These are phyloP conservation scores for Phytophthora hybrid DNA, from an alignment of 352 stramenopile genomes.

Conservation along the genomic window DNA sequence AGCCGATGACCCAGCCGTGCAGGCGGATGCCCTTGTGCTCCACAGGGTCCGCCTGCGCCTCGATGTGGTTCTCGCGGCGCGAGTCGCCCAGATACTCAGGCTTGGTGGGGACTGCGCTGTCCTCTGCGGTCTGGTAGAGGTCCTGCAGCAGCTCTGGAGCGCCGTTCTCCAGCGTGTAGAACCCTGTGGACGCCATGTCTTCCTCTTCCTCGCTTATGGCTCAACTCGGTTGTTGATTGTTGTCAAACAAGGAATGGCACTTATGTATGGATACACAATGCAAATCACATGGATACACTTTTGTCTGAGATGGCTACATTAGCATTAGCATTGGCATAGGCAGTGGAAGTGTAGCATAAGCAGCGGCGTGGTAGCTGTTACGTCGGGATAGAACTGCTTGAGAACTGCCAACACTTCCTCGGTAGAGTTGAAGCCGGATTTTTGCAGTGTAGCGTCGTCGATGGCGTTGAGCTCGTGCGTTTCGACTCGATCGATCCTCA, in stretches of 20 bases:
- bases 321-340: constrained; percentile 11
- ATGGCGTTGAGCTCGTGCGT: constrained; percentile 40
- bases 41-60: constrained; percentile 60
- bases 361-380: constrained; percentile 53
- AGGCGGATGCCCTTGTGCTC: constrained; percentile 78
- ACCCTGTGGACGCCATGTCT: constrained; percentile 46
- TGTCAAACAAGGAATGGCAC: constrained; percentile 1
- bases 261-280: background rate
- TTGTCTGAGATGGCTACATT: constrained; percentile 1
- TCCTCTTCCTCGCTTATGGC: constrained; percentile 2
- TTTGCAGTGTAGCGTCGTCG: constrained; percentile 41
- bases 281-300: background rate
- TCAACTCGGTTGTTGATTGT: background rate
- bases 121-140: constrained; percentile 44
- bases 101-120: background rate
- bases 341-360: constrained; percentile 66
- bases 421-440: constrained; percentile 53
- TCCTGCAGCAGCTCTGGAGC: constrained; percentile 57
- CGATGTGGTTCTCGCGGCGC: constrained; percentile 45
- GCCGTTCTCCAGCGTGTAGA: constrained; percentile 62
- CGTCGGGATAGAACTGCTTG: constrained; percentile 62
- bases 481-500: constrained; percentile 54
- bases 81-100: constrained; percentile 60
- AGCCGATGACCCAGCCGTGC: constrained; percentile 72
- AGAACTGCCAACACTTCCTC: constrained; percentile 58